Evolutionary conservation across 805 yeast species (phyloP).

Genomic region (Candida gorgasii): DNA sequence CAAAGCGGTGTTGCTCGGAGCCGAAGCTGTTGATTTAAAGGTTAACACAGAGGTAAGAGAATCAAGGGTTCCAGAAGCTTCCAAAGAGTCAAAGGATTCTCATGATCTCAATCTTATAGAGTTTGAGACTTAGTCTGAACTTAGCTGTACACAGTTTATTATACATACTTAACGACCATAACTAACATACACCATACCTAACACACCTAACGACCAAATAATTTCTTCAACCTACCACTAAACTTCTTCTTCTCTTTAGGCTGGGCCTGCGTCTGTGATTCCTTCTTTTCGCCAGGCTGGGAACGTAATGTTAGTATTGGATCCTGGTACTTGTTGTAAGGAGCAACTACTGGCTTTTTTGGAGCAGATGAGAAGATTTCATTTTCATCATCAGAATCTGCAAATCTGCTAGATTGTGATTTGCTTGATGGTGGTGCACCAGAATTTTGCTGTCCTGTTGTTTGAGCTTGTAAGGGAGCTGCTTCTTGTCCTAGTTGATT

Average conservation of each 20-base stretch:
- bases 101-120: slow-evolving; percentile 42
- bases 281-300: slow-evolving; percentile 7
- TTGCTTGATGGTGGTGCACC: background rate
- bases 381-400: slow-evolving; percentile 64
- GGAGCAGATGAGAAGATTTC: background rate
- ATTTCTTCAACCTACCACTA: slow-evolving; percentile 38
- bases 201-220: slow-evolving; percentile 40
- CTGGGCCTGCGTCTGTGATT: slow-evolving; percentile 1
- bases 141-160: no score
- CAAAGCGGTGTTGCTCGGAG: slow-evolving; percentile 49
- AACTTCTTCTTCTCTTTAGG: slow-evolving; percentile 36
- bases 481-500: slow-evolving; percentile 5
- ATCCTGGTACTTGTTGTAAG: slow-evolving; percentile 4
- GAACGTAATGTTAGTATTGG: slow-evolving; percentile 8
- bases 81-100: background rate
- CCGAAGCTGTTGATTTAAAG: slow-evolving; percentile 41
- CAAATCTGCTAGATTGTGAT: slow-evolving; percentile 46
- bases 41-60: slow-evolving; percentile 1
- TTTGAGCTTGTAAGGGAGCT: slow-evolving; percentile 10
- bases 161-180: no score
- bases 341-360: background rate
- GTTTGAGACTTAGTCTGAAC: slow-evolving; percentile 45
- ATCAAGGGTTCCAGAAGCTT: slow-evolving; percentile 5
- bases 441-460: no score
- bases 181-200: no score